These are phyloP conservation scores for Trichoderma endophyticum DNA, from an alignment of 2,329 filamentous ascomycete species.

Conservation along the genomic window DNA sequence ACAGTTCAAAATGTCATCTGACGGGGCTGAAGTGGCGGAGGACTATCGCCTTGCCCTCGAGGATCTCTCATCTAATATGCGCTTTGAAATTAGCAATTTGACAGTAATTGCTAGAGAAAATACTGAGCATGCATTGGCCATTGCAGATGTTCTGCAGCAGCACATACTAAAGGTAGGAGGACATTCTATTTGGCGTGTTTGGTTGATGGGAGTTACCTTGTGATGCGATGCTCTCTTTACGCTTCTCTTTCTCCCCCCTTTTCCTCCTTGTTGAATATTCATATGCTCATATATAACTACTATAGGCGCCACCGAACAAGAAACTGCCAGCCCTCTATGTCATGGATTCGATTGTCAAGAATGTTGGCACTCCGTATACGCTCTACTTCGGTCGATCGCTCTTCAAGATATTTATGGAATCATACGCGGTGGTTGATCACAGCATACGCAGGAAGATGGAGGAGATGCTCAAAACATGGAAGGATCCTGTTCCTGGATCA, in stretches of 20 bases:
- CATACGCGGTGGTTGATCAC: conserved; percentile 84
- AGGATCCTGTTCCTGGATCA: conserved; percentile 90
- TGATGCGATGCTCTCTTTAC: background rate
- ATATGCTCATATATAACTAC: conserved; percentile 38
- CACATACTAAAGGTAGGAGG: conserved; percentile 91
- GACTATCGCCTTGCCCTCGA: conserved; percentile 93
- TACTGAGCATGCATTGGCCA: conserved; percentile 90
- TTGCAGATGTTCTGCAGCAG: conserved; percentile 83
- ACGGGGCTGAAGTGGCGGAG: conserved; percentile 81
- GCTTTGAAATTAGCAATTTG: conserved; percentile 94
- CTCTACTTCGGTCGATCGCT: conserved; percentile 90
- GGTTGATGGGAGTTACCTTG: background rate
- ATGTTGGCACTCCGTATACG: conserved; percentile 96
- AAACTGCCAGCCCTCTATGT: conserved; percentile 97
- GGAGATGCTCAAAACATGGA: conserved; percentile 97
- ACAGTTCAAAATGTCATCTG: conserved; percentile 45
- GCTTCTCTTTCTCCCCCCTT: background rate
- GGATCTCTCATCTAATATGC: conserved; percentile 85
- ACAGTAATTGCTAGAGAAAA: conserved; percentile 98
- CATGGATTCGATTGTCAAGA: conserved; percentile 97
- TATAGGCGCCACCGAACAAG: conserved; percentile 76
- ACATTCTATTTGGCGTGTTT: background rate
- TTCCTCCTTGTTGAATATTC: background rate
- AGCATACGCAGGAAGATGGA: conserved; percentile 87
- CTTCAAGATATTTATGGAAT: conserved; percentile 94